Evolutionary conservation across 2,329 filamentous ascomycete species (phyloP).

Genomic region (Ascochyta clinopodiicola): DNA sequence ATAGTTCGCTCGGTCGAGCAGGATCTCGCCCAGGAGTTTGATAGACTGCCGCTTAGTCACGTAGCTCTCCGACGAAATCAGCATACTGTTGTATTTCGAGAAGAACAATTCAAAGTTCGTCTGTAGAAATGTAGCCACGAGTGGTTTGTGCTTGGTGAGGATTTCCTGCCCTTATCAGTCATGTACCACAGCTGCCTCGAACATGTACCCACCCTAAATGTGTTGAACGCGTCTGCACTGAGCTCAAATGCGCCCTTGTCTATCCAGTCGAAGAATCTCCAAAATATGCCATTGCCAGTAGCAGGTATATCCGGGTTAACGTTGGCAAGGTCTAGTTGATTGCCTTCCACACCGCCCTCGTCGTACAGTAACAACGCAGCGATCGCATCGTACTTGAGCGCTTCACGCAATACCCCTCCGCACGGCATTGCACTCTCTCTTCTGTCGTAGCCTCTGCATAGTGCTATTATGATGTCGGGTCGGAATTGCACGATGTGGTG

Average conservation of each 20-base stretch:
- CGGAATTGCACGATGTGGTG: slow-evolving; percentile 87
- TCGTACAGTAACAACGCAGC: slow-evolving; percentile 93
- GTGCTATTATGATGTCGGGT: slow-evolving; percentile 83
- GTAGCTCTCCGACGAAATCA: slow-evolving; percentile 93
- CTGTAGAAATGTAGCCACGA: slow-evolving; percentile 85
- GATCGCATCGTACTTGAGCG: slow-evolving; percentile 88
- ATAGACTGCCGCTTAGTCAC: slow-evolving; percentile 98
- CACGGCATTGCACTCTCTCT: slow-evolving; percentile 92
- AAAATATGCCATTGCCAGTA: slow-evolving; percentile 85
- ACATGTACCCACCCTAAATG: slow-evolving; percentile 73
- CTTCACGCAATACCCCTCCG: slow-evolving; percentile 86
- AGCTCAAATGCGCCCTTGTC: slow-evolving; percentile 97
- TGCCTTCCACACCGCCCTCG: slow-evolving; percentile 76
- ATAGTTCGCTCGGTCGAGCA: slow-evolving; percentile 95
- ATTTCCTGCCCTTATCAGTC: slow-evolving; percentile 71
- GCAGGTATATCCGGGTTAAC: slow-evolving; percentile 79
- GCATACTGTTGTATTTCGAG: slow-evolving; percentile 81
- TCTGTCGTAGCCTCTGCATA: slow-evolving; percentile 89
- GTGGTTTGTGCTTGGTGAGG: slow-evolving; percentile 88
- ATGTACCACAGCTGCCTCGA: not conserved
- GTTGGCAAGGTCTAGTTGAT: slow-evolving; percentile 75
- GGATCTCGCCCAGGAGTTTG: slow-evolving; percentile 92
- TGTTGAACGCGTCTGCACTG: slow-evolving; percentile 95
- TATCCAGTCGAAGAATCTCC: slow-evolving; percentile 97
- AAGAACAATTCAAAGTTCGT: slow-evolving; percentile 96